phyloP scores from a whole-genome alignment of 2,329 filamentous ascomycete species.

The Hypoxylon sp. region DNA sequence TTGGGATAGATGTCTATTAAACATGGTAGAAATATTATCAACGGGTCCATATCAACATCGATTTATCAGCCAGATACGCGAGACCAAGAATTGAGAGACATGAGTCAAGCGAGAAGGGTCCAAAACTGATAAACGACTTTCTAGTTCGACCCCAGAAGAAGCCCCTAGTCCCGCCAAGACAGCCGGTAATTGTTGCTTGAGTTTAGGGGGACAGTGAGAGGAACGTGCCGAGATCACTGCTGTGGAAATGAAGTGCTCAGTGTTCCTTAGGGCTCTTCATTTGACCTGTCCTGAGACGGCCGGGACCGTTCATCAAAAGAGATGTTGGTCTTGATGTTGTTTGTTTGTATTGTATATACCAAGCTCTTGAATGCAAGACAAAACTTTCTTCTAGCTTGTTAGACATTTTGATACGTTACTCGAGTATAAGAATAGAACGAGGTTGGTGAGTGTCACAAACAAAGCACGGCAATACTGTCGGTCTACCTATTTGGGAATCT shows the following conservation, averaged over 20 bases:
- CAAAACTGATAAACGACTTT: constrained; percentile 41
- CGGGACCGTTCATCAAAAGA: constrained; percentile 14
- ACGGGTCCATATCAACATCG: constrained; percentile 19
- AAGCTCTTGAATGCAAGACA: not conserved
- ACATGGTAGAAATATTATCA: constrained; percentile 9
- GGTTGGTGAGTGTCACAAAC: constrained; percentile 30
- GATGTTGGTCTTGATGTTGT: constrained; percentile 9
- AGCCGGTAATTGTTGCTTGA: constrained; percentile 39
- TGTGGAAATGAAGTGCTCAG: constrained; percentile 4
- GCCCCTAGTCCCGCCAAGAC: constrained; percentile 38
- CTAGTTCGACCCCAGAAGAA: constrained; percentile 37
- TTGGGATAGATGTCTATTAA: constrained; percentile 9
- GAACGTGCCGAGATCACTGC: constrained; percentile 35
- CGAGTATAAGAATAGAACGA: constrained; percentile 24
- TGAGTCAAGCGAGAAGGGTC: constrained; percentile 49
- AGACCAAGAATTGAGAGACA: constrained; percentile 19
- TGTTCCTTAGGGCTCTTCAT: constrained; percentile 1
- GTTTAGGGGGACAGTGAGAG: constrained; percentile 29
- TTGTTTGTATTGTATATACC: constrained; percentile 24
- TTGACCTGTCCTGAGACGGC: constrained; percentile 8
- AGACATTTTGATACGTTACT: not conserved
- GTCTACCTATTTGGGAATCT: constrained; percentile 39
- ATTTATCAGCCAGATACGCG: constrained; percentile 38
- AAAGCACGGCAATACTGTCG: constrained; percentile 32
- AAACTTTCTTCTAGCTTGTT: not conserved